These are phyloP conservation scores for Termitomyces sp. DNA, from an alignment of 1,284 basidiomycete species.

Conservation along the genomic window DNA sequence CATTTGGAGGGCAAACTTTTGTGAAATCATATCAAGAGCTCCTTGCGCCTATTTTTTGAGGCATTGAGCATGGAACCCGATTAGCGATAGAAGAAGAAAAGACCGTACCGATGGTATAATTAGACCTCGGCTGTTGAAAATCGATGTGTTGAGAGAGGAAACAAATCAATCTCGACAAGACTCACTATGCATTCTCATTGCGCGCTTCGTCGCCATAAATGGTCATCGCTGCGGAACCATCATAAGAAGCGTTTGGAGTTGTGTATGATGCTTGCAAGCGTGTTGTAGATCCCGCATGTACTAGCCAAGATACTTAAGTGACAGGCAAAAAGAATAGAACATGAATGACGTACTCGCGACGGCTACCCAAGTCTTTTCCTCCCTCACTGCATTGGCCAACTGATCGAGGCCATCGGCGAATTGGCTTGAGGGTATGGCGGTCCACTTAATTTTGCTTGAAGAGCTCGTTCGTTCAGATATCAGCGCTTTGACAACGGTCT, in stretches of 20 bases:
- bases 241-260: constrained; percentile 28
- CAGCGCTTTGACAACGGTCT: constrained; percentile 33
- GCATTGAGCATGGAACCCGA: neutral
- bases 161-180: constrained; percentile 7
- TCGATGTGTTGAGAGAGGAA: neutral
- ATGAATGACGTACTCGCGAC: constrained; percentile 31
- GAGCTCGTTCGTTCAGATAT: constrained; percentile 19
- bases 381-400: constrained; percentile 31
- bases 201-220: constrained; percentile 33
- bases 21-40: constrained; percentile 24
- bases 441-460: constrained; percentile 37
- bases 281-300: constrained; percentile 35
- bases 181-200: constrained; percentile 48
- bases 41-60: constrained; percentile 18
- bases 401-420: constrained; percentile 38
- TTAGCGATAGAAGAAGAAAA: neutral
- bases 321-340: neutral
- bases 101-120: constrained; percentile 28
- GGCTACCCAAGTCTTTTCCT: constrained; percentile 41
- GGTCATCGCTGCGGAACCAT: constrained; percentile 31
- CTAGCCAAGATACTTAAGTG: constrained; percentile 20
- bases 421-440: constrained; percentile 32
- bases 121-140: constrained; percentile 26
- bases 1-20: constrained; percentile 33
- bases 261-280: constrained; percentile 26